Percentiles rank a stretch among this genome's conserved stretches.
These are phyloP conservation scores for Penicillium psychrosexuale DNA, from an alignment of 2,329 filamentous ascomycete species.

Conservation along the genomic window DNA sequence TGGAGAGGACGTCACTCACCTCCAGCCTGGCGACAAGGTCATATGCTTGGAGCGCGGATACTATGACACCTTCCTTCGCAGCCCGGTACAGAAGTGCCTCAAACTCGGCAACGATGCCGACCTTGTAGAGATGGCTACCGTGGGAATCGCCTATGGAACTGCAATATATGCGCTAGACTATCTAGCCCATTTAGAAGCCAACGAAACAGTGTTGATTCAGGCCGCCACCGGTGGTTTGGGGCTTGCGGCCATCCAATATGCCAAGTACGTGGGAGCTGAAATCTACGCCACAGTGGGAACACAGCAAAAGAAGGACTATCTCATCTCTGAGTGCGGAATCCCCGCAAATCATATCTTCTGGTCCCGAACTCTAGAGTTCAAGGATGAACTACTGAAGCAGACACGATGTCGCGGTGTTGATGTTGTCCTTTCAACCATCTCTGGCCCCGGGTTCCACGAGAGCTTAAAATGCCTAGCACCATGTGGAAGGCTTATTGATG, in stretches of 20 bases:
- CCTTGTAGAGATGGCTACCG: not conserved
- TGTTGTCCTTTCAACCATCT: not conserved
- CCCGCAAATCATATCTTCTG: not conserved
- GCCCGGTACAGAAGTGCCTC: not conserved
- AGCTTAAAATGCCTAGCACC: not conserved
- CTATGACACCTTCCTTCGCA: not conserved
- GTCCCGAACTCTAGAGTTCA: not conserved
- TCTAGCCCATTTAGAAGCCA: not conserved
- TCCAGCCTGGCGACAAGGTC: conserved; percentile 8
- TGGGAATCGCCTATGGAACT: not conserved
- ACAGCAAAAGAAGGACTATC: not conserved
- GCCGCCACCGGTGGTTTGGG: not conserved
- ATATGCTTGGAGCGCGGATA: conserved; percentile 1
- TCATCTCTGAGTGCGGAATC: not conserved
- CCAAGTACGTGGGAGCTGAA: not conserved
- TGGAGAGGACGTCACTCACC: not conserved
- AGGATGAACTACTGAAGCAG: not conserved
- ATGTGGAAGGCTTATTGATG: not conserved
- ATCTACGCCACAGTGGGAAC: not conserved
- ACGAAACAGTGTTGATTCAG: not conserved
- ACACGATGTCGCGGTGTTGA: not conserved
- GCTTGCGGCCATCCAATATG: not conserved
- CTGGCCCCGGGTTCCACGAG: not conserved
- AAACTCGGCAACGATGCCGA: conserved; percentile 3
- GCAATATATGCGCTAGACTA: not conserved